These are phyloP conservation scores for Musa balbisiana DNA, from an alignment of 202 grass and related monocot genomes.

Conservation along the genomic window DNA sequence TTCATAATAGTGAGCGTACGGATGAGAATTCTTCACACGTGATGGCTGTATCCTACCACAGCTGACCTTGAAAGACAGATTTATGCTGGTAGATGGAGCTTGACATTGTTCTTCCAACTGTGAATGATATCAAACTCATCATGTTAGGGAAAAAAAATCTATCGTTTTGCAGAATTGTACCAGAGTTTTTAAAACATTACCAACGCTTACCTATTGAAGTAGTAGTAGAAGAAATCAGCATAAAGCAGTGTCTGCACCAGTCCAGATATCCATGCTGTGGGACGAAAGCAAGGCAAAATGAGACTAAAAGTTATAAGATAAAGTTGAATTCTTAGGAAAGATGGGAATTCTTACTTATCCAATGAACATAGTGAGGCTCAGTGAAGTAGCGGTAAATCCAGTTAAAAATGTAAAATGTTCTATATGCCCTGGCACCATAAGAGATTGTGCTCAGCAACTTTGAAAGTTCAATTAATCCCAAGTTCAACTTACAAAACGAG, in stretches of 20 bases:
- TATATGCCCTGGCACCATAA: constrained; percentile 50
- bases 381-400: constrained; percentile 65
- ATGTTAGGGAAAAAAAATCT: neutral
- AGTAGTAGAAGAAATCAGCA: constrained; percentile 71
- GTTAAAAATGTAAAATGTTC: constrained; percentile 55
- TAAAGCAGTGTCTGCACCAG: constrained; percentile 56
- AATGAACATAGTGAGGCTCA: constrained; percentile 57
- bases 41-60: neutral
- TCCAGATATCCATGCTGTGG: constrained; percentile 56
- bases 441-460: neutral
- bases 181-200: neutral
- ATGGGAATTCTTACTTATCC: constrained; percentile 50
- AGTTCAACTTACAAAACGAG: no score
- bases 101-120: constrained; percentile 20
- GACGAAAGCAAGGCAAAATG: neutral
- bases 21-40: neutral
- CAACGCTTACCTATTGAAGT: constrained; percentile 46
- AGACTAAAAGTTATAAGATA: neutral
- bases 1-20: neutral
- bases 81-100: constrained; percentile 15
- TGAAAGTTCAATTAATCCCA: no score
- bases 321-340: neutral
- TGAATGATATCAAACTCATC: neutral
- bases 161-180: neutral
- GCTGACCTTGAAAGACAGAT: no score